Conservation (phyloP, 352 stramenopile genomes). For the Phytopythium aichiense region DNA sequence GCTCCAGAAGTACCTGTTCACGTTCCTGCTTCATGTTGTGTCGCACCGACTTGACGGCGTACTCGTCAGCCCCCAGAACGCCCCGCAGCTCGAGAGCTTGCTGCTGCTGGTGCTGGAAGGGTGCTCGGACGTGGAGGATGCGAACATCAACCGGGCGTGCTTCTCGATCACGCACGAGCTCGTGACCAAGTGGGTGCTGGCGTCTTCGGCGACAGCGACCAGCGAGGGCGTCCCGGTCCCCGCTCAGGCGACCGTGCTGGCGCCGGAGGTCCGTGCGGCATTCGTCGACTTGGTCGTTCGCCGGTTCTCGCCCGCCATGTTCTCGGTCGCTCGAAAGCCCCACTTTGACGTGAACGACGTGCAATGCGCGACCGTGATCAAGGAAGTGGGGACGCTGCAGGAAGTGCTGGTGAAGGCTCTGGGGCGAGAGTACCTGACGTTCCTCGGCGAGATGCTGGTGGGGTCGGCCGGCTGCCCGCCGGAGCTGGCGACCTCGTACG, state of each 20-base stretch:
- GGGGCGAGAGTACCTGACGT: conserved; percentile 57
- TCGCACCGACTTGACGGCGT: conserved; percentile 67
- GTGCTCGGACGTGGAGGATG: conserved; percentile 57
- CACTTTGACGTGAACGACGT: conserved; percentile 76
- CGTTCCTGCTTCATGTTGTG: conserved; percentile 72
- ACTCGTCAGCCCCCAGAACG: conserved; percentile 65
- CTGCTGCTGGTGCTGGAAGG: conserved; percentile 67
- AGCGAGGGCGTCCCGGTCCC: conserved; percentile 12
- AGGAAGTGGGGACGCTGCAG: conserved; percentile 75
- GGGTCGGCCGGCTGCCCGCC: conserved; percentile 49
- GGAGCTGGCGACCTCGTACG: conserved; percentile 55
- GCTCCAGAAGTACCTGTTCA: conserved; percentile 80
- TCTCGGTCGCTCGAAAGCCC: conserved; percentile 48
- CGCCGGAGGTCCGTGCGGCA: conserved; percentile 27
- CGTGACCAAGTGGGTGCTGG: conserved; percentile 54
- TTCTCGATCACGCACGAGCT: conserved; percentile 77
- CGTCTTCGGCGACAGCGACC: conserved; percentile 20
- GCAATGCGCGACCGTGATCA: conserved; percentile 57
- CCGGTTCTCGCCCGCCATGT: conserved; percentile 72
- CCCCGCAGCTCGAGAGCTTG: conserved; percentile 57
- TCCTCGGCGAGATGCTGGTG: conserved; percentile 61
- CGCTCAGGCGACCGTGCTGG: conserved; percentile 19
- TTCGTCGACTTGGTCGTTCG: conserved; percentile 66
- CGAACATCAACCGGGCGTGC: conserved; percentile 68
- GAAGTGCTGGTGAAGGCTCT: conserved; percentile 51